phyloP scores from a whole-genome alignment of 805 yeast genomes.

The Myxozyma neglecta region DNA sequence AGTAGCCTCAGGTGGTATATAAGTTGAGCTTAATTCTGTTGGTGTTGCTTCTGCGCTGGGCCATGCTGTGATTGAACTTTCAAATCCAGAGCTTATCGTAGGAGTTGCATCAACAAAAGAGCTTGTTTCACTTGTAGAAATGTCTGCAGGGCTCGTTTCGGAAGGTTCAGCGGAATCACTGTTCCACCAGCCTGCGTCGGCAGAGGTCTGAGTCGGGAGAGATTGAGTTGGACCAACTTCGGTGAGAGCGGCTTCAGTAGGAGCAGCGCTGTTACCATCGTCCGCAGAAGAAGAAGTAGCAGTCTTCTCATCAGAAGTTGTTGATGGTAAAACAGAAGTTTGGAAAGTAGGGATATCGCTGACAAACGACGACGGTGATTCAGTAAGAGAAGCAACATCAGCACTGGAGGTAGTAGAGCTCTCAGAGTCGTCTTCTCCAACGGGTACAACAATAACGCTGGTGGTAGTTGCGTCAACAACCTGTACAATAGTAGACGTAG shows the following conservation, averaged over 20 bases:
- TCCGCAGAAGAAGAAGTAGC: not conserved
- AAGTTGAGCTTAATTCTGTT: too few species aligned
- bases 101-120: not conserved
- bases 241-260: not conserved
- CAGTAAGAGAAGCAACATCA: not conserved
- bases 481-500: not conserved
- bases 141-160: not conserved
- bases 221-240: too few species aligned
- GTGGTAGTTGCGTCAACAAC: slow-evolving; percentile 2
- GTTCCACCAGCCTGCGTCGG: too few species aligned
- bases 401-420: not conserved
- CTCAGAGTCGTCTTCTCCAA: not conserved
- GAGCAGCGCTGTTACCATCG: not conserved
- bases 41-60: too few species aligned
- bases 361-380: not conserved
- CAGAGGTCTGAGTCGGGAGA: too few species aligned
- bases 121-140: not conserved
- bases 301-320: too few species aligned
- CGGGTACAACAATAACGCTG: not conserved
- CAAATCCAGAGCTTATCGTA: too few species aligned
- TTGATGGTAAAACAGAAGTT: too few species aligned
- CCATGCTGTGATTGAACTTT: too few species aligned
- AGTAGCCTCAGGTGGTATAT: too few species aligned
- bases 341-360: too few species aligned
- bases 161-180: too few species aligned